Base-by-base conservation (phyloP, 352 stramenopile species). In the Phytophthora pini region DNA sequence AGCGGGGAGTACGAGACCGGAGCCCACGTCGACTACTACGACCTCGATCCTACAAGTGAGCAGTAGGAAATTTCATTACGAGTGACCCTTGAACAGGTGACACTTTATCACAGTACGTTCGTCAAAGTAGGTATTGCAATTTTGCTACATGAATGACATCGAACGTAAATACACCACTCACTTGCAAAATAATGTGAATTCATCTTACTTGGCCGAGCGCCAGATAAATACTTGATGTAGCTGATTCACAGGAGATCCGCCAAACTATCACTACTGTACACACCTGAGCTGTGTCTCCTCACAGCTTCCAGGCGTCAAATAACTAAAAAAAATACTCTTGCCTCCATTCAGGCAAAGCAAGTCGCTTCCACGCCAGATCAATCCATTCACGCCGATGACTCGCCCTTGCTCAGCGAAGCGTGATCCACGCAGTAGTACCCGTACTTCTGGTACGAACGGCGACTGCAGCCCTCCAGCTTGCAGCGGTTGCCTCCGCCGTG, bases 11-110 rank as follows among this genome's bases (percentile, higher is more conserved):
- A 83, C 34, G 70, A 84, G 44, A 84, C 74, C 5, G 89, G 86
- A 52, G 69, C 62, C 1, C 86, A 93, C 65, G 61, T 96, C n/a
- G 87, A 96, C 65, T 97, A 93, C 65, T 94, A 87, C 48, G 85
- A 88, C 52, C 54, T 87, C 5, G 72, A 70, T 51, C 39, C 59
- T 36, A 47, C 15, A 6, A 61, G 38, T 11, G 24, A 66, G 47
- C 47, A 46, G 20, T 20, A 20, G 17, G 17, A 20, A 20, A 20
- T 20, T 20, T 20, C 17, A 20, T 20, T 20, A 20, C 17, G 17
- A 20, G 17, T 20, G 17, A 0, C 17, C 17, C 0, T 20, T 20
- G 17, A 20, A 20, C 17, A 20, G 17, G 17, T 20, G 17, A 20
- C 17, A 20, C 17, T 20, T 20, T 20, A 20, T 20, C 17, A 20